phyloP scores from a whole-genome alignment of 169 alveolate genomes.

The Plasmodium sp. region DNA sequence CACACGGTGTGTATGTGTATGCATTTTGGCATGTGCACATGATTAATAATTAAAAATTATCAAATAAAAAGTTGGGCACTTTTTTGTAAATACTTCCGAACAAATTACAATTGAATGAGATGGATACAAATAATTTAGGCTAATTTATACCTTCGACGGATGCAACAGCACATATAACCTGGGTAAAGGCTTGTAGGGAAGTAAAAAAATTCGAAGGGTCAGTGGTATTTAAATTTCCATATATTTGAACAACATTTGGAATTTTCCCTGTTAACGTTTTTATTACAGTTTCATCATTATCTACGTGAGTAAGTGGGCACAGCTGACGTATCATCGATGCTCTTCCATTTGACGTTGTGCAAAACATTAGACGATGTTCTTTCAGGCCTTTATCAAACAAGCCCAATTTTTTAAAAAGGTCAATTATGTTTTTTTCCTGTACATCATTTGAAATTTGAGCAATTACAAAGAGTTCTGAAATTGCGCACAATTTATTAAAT shows the following conservation, averaged over 20 bases:
- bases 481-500: conserved; percentile 23
- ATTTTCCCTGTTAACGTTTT: conserved; percentile 76
- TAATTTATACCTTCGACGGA: conserved; percentile 68
- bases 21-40: background rate
- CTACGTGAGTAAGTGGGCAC: conserved; percentile 82
- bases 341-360: conserved; percentile 80
- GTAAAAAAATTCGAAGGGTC: conserved; percentile 41
- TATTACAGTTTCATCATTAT: conserved; percentile 75
- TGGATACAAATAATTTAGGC: conserved; percentile 15
- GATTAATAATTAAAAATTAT: conserved; percentile 5
- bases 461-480: conserved; percentile 62
- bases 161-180: conserved; percentile 73
- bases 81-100: conserved; percentile 3
- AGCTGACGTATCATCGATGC: conserved; percentile 86
- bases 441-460: conserved; percentile 62
- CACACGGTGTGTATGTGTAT: background rate
- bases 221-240: conserved; percentile 56
- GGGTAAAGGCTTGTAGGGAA: conserved; percentile 71
- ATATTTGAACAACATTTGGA: conserved; percentile 75
- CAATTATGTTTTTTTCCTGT: conserved; percentile 58
- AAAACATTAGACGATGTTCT: conserved; percentile 82
- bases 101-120: conserved; percentile 15
- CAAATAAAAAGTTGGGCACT: background rate
- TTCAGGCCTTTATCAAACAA: conserved; percentile 57
- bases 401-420: conserved; percentile 25